Percentiles rank a stretch among this genome's conserved stretches.
These are phyloP conservation scores for Blastocystis hominis DNA, from an alignment of 352 stramenopile genomes.

Conservation along the genomic window DNA sequence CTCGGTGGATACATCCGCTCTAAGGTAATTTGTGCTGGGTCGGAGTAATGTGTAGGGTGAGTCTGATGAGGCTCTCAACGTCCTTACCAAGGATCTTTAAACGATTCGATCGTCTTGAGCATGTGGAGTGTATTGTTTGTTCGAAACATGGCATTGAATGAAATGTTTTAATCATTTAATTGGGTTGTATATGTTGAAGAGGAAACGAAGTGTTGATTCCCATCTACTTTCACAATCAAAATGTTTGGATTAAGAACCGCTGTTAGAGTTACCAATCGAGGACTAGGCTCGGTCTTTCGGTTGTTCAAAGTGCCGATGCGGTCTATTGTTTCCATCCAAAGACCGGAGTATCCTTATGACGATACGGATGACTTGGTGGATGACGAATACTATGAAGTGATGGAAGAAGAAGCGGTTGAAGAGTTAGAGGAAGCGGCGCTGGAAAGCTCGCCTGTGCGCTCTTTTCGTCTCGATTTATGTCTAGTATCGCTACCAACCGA, in stretches of 20 bases:
- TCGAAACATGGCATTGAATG: background rate
- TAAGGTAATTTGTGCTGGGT: background rate
- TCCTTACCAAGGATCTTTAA: constrained; percentile 42
- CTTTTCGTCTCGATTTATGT: background rate
- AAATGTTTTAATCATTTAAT: background rate
- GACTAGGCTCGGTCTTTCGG: background rate
- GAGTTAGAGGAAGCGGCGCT: background rate
- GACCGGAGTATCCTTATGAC: background rate
- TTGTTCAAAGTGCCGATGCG: background rate
- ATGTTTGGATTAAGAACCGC: background rate
- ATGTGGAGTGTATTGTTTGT: background rate
- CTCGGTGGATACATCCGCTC: constrained; percentile 40
- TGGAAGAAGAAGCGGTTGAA: background rate
- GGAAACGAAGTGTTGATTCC: background rate
- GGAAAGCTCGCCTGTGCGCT: background rate
- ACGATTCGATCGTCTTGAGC: background rate
- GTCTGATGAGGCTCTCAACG: constrained; percentile 11
- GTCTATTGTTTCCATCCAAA: background rate
- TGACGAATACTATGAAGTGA: constrained; percentile 8
- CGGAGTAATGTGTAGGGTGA: background rate
- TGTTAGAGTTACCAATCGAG: no score
- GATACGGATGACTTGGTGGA: background rate
- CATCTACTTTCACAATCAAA: background rate
- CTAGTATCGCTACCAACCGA: constrained; percentile 8
- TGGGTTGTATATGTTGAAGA: background rate